Evolutionary conservation across 2,329 filamentous ascomycete species (phyloP), one percentile per base, ranked within the genome.

Genomic region (Geosmithia flava): DNA sequence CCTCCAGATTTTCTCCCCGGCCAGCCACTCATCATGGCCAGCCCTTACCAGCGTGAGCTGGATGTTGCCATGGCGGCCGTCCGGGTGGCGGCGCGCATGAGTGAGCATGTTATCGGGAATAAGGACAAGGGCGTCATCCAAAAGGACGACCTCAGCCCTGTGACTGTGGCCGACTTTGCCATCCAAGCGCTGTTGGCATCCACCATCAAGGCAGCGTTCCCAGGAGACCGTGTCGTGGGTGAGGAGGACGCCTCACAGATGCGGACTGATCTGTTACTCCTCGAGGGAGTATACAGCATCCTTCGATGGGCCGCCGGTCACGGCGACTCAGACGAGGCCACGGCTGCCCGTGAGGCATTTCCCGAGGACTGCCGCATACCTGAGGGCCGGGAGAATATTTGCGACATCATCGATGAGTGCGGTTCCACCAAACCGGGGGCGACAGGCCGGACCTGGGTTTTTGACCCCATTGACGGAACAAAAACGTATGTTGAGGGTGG

Each of bases 381-480:
- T 0, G 49, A 56, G 27, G 65, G 62, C 3, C 62, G 59, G 10
- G 69, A 71, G 50, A 60, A 70, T 27, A 68, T 77, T 60, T 76
- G 74, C 56, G 65, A 70, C 46, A 60, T 76, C 51, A 72, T 80
- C 43, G 75, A 80, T 57, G 66, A 66, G 53, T 76, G 75, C 50
- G 69, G 71, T 29, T 53, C 62, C 19, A 66, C 66, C 20, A 58
- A 57, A 16, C 70, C 66, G 4, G 61, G 56, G 2, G 56, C 52
- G 8, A 53, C 57, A 2, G 69, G 68, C 7, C 59, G 75, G 15
- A 68, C 70, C 8, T 80, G 76, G 76, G 68, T 80, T 0, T 78
- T 80, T 54, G 76, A 80, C 54, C 76, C 76, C 1, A 79, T 80
- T 29, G 76, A 80, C 52, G 76, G 76, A 7, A 80, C 76, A 2